These are phyloP conservation scores for Eucalyptus rudis DNA, from an alignment of 345 rosid genomes.

Conservation along the genomic window DNA sequence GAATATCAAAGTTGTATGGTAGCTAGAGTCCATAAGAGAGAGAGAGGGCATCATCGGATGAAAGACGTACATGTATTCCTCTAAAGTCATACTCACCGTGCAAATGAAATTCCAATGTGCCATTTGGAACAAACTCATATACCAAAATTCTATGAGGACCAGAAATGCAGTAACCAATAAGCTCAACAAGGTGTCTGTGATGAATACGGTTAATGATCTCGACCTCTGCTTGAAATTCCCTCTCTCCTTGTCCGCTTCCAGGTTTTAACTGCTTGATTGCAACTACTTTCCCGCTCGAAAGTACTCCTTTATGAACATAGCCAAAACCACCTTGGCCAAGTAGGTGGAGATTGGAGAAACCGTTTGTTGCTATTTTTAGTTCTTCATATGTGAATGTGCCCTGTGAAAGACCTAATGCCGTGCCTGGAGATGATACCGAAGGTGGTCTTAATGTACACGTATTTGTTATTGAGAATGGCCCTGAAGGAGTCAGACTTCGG, in stretches of 20 bases:
- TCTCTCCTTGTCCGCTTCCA: constrained; percentile 54
- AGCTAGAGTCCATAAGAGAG: neutral
- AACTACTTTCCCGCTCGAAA: constrained; percentile 30
- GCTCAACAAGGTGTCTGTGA: constrained; percentile 53
- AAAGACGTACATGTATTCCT: neutral
- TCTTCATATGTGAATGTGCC: constrained; percentile 38
- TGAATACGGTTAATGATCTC: constrained; percentile 43
- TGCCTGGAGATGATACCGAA: constrained; percentile 21
- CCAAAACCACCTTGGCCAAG: constrained; percentile 80
- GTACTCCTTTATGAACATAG: constrained; percentile 57
- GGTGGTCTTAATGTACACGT: accelerated
- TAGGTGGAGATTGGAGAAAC: constrained; percentile 28
- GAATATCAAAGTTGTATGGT: neutral
- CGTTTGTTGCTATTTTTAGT: constrained; percentile 34
- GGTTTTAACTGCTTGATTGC: constrained; percentile 53
- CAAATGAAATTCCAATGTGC: constrained; percentile 48
- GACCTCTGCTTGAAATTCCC: constrained; percentile 53
- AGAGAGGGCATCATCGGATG: neutral
- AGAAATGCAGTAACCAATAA: constrained; percentile 49
- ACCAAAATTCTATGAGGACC: constrained; percentile 49
- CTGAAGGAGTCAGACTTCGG: too few relatives aligned
- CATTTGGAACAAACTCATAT: constrained; percentile 62
- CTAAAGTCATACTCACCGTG: constrained; percentile 30
- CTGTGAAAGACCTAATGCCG: constrained; percentile 21
- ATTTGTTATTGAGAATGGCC: too few relatives aligned